Base-by-base conservation (phyloP, 2,329 filamentous ascomycete species). In the Claviceps digitariae region DNA sequence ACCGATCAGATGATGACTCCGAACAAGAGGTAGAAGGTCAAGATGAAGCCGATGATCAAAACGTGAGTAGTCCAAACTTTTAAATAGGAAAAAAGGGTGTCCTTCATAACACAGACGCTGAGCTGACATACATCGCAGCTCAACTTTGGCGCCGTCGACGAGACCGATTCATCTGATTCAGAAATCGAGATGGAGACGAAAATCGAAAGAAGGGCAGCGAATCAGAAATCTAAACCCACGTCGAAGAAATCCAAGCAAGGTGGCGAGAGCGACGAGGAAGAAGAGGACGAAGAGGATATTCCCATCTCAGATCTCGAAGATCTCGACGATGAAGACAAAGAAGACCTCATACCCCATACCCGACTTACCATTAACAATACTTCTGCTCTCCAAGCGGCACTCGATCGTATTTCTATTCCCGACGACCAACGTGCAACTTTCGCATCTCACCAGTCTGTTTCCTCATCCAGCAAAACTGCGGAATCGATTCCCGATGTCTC, bases 361-460 rank as follows among this genome's bases (percentile, higher is more conserved):
- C 87, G 90, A 62, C 83, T 96, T 59, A 96, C 90, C 52, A 97
- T 97, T 74, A 96, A 98, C 79, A 98, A 98, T 74, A 90, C 87
- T 52, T 76, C 87, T 59, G 93, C 91, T 36, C 86, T 98, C 51
- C 80, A 82, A 59, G 77, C 87, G 60, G 83, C 89, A 13, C 78
- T 94, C 57, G 86, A 86, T 64, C 88, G 90, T 61, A 89, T 94
- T 67, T 59, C 67, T 43, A 74, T 93, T 51, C 81, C 86, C 15
- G 81, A 80, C 53, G 74, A 75, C 60, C 76, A 79, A 52, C 77
- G 79, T 58, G 82, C 87, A 21, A 78, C 86, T 46, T 98, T 98
- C 72, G 84, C 83, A 57, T 82, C 85, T 62, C 86, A 95, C 71
- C 89, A 95, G 70, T 81, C 82, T 43, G 72, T 97, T 52, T 79